Conservation (phyloP, 805 yeast genomes). For the Kodamaea laetipori region DNA sequence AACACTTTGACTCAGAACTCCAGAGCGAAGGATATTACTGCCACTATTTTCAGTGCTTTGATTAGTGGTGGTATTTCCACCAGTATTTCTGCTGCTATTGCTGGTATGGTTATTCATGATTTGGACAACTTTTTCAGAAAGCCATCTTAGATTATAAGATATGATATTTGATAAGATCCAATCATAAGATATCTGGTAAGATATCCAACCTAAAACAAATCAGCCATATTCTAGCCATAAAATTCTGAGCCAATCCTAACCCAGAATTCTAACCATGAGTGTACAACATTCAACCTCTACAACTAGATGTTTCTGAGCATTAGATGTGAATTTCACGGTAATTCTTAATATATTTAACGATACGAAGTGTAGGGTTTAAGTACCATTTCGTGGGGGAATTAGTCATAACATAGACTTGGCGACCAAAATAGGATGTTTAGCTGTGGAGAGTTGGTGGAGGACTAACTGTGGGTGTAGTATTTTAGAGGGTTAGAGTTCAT, state of each 20-base stretch:
- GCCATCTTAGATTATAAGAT: background rate
- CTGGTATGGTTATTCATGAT: constrained; percentile 64
- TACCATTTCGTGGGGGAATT: no score
- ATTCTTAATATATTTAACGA: no score
- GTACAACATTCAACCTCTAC: no score
- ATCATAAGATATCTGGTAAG: background rate
- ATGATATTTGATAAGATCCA: background rate
- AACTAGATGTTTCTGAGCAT: no score
- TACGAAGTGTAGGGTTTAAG: no score
- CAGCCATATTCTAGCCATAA: background rate
- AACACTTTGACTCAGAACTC: constrained; percentile 55
- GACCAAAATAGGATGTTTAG: no score
- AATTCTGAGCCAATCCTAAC: background rate
- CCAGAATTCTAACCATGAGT: no score
- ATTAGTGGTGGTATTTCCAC: constrained; percentile 57
- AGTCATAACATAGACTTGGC: no score
- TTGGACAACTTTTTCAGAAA: constrained; percentile 27
- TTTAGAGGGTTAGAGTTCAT: no score
- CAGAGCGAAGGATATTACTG: constrained; percentile 49
- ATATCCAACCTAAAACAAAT: background rate
- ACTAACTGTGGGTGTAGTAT: no score
- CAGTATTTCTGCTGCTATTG: constrained; percentile 56
- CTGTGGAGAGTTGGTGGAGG: no score
- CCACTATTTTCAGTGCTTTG: constrained; percentile 50
- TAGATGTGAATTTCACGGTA: no score